phyloP scores from a whole-genome alignment of 306 rosid species.

The Benincasa hispida region DNA sequence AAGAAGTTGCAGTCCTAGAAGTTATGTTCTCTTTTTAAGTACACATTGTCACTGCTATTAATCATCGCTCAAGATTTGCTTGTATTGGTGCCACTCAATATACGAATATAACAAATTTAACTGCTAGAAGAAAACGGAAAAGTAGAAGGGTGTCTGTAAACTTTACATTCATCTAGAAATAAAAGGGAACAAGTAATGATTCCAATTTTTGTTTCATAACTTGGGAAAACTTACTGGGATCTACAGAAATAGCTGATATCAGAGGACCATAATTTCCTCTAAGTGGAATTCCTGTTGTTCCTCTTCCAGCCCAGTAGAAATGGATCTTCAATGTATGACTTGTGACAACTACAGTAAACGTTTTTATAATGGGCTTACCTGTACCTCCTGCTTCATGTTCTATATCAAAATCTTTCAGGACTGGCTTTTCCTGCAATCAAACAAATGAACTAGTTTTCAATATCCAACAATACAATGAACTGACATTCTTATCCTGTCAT shows the following conservation, averaged over 20 bases:
- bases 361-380: slow-evolving; percentile 46
- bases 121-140: not conserved
- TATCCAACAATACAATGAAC: slow-evolving; percentile 8
- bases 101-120: not conserved
- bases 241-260: slow-evolving; percentile 74
- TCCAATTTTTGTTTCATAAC: not conserved
- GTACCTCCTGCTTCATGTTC: slow-evolving; percentile 69
- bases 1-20: not conserved
- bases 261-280: slow-evolving; percentile 93
- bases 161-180: not conserved
- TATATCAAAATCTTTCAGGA: slow-evolving; percentile 68
- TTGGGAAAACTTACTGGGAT: slow-evolving; percentile 62
- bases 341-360: slow-evolving; percentile 36
- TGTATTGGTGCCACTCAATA: not conserved
- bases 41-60: not conserved
- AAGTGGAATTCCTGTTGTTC: slow-evolving; percentile 92
- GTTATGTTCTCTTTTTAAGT: not conserved
- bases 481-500: not conserved
- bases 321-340: slow-evolving; percentile 62
- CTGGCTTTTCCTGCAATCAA: slow-evolving; percentile 49
- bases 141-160: not conserved
- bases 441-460: slow-evolving; percentile 13
- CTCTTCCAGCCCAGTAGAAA: slow-evolving; percentile 91
- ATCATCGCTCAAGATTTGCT: not conserved
- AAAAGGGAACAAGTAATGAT: not conserved